Base-by-base conservation (phyloP, 176 grass and related monocot genomes). In the Oryza officinalis region DNA sequence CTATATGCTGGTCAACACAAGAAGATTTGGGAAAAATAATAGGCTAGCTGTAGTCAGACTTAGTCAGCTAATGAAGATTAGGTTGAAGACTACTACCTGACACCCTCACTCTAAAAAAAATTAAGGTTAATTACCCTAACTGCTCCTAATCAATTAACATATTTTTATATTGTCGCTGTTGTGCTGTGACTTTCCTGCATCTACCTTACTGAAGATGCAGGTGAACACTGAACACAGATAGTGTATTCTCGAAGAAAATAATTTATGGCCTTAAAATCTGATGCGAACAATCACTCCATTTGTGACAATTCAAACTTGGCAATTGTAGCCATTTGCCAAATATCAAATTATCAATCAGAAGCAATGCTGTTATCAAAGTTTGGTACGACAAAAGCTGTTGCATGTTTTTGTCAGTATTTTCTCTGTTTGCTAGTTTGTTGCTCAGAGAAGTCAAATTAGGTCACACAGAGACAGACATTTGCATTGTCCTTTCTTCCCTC, bases 11-110 rank as follows among this genome's bases (percentile, higher is more conserved):
- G 83, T 86, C 72, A 86, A 73, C 33, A 72, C 27, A 26, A 11
- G 43, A 81, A 35, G 67, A 86, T 82, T 20, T 67, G 26, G 50
- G 17, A 20, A 2, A 54, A 54, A 10, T 15, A 72, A 67, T 63
- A 23, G 9, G 65, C 23, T 50, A 67, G 38, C 10, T 67, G 25
- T 35, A 27, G 38, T 10, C 40, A 37, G 67, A 57, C 33, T 15
- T 38, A 49, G 59, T 68, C 79, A 40, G 47, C 60, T 30, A 87
- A 71, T 65, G 67, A 65, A 61, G 61, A 67, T 83, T 83, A 80
- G 80, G 68, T 74, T 74, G 60, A 31, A 20, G 31, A 23, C 43
- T 32, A 76, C 40, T 30, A 43, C 32, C 23, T 26, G 50, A 37
- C 57, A 22, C 59, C 59, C 33, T 60, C 43, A 26, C 49, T 20